phyloP scores from a whole-genome alignment of 2,329 filamentous ascomycete species.

The Trichoderma sp. region DNA sequence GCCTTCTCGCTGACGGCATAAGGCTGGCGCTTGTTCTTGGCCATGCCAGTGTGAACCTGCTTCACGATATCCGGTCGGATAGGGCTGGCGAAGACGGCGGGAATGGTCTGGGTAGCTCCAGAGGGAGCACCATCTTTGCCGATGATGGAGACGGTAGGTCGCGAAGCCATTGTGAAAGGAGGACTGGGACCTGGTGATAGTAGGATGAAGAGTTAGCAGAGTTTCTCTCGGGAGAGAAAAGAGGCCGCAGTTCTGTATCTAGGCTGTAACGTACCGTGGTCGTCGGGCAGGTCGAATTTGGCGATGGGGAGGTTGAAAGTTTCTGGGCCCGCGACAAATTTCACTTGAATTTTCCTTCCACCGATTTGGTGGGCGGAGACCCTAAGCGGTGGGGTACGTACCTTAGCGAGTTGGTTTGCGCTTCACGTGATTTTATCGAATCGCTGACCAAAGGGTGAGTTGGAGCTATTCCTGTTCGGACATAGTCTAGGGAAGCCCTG shows the following conservation, averaged over 20 bases:
- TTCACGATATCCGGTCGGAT: constrained; percentile 99
- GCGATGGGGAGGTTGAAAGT: constrained; percentile 40
- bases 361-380: constrained; percentile 46
- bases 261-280: constrained; percentile 41
- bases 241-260: neutral
- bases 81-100: constrained; percentile 93
- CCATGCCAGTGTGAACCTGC: constrained; percentile 98
- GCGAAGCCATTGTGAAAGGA: constrained; percentile 77
- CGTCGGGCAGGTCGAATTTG: constrained; percentile 46
- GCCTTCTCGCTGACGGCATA: constrained; percentile 99
- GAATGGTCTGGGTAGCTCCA: constrained; percentile 87
- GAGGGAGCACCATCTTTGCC: constrained; percentile 92
- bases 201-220: constrained; percentile 22
- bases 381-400: constrained; percentile 42
- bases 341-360: constrained; percentile 41
- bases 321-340: constrained; percentile 43
- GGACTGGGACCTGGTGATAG: constrained; percentile 42
- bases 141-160: constrained; percentile 97
- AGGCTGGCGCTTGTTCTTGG: constrained; percentile 99
- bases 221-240: neutral
- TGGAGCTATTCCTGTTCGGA: neutral
- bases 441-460: neutral
- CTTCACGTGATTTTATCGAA: constrained; percentile 16
- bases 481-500: neutral
- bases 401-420: constrained; percentile 35